Percentiles rank a stretch among this genome's conserved stretches.
Evolutionary conservation across 257 asterid species (phyloP).

Genomic region (Solanum bukasovii): DNA sequence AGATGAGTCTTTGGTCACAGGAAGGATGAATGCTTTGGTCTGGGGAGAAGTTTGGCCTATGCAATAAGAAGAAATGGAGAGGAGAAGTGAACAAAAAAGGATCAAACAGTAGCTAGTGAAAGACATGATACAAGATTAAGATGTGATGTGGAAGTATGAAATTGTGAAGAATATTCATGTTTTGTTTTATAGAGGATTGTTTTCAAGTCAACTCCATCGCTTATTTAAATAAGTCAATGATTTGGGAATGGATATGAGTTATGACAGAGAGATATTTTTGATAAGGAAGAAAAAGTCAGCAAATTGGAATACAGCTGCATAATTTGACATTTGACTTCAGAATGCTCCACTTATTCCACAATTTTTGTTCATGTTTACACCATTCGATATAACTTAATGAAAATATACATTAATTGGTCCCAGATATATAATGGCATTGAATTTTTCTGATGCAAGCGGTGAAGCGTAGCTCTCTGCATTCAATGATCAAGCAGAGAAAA

Average conservation of each 20-base stretch:
- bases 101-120: not conserved
- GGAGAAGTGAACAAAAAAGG: not conserved
- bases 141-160: not conserved
- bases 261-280: not conserved
- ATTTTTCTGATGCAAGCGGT: slow-evolving; percentile 73
- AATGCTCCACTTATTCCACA: no score
- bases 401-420: not conserved
- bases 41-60: slow-evolving; percentile 1
- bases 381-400: no score
- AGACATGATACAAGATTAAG: not conserved
- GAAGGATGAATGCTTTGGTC: slow-evolving; percentile 10
- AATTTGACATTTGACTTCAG: not conserved
- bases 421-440: slow-evolving; percentile 70
- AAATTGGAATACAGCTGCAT: not conserved
- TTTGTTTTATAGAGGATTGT: not conserved
- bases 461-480: slow-evolving; percentile 70
- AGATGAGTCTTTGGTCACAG: slow-evolving; percentile 11
- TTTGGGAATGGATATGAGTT: not conserved
- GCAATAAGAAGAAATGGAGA: slow-evolving; percentile 8
- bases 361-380: no score
- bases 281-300: not conserved
- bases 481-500: slow-evolving; percentile 71
- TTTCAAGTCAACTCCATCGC: not conserved
- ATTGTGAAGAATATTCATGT: not conserved
- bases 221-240: not conserved